Conservation (phyloP, 371 early-diverging fungal genomes). For the Mortierella sp. region DNA sequence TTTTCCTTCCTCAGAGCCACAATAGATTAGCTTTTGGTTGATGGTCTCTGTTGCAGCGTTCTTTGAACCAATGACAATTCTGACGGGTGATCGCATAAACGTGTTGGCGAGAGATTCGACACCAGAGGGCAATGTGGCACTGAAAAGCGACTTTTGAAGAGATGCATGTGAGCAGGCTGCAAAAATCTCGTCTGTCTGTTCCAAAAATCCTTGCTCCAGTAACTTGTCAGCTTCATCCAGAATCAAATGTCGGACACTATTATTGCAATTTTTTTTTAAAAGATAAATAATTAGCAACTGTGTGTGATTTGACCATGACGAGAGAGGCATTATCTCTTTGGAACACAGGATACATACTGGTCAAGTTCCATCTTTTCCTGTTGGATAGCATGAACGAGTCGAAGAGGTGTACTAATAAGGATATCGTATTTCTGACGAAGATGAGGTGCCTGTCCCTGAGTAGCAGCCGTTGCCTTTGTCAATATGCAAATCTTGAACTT, state of each 20-base stretch:
- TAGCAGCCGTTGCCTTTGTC: slow-evolving; percentile 79
- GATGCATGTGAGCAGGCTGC: slow-evolving; percentile 83
- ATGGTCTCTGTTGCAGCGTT: slow-evolving; percentile 95
- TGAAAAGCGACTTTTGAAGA: slow-evolving; percentile 91
- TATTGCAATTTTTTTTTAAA: background rate
- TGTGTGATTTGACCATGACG: too few species aligned
- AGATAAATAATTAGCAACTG: background rate
- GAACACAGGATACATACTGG: slow-evolving; percentile 57
- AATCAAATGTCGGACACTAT: slow-evolving; percentile 76
- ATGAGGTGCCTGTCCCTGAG: slow-evolving; percentile 75
- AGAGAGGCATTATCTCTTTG: background rate
- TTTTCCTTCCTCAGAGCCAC: slow-evolving; percentile 95
- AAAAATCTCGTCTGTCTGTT: slow-evolving; percentile 90
- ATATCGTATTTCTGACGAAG: slow-evolving; percentile 86
- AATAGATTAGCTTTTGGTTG: slow-evolving; percentile 90
- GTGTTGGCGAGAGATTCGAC: slow-evolving; percentile 92
- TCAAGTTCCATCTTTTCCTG: slow-evolving; percentile 82
- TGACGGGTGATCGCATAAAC: slow-evolving; percentile 90
- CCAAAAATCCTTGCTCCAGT: slow-evolving; percentile 92
- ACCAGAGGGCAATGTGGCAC: slow-evolving; percentile 93
- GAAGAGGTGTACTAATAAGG: slow-evolving; percentile 90
- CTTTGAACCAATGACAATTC: slow-evolving; percentile 91
- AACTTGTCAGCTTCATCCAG: slow-evolving; percentile 97
- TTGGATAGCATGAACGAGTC: slow-evolving; percentile 91
- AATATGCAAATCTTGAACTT: slow-evolving; percentile 84